phyloP scores from a whole-genome alignment of 2,329 filamentous ascomycete genomes.

The Monosporascus ibericus region DNA sequence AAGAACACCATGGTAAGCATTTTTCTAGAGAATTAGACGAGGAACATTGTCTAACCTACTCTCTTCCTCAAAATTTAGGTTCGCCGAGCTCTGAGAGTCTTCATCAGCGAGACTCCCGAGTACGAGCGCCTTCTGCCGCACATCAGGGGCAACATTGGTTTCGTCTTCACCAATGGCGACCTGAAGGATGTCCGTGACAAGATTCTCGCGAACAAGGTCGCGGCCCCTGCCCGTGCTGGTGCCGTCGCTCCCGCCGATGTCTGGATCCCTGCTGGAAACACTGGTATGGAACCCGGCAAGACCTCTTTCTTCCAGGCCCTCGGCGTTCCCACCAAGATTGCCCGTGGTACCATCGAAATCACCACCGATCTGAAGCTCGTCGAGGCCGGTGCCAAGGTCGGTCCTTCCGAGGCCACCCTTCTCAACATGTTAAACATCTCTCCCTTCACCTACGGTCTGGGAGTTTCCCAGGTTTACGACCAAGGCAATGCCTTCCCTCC shows the following conservation, averaged over 20 bases:
- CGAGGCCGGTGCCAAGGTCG: conserved; percentile 88
- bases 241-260: conserved; percentile 91
- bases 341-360: conserved; percentile 99
- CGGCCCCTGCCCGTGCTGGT: conserved; percentile 95
- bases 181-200: conserved; percentile 89
- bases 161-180: conserved; percentile 98
- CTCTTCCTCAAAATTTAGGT: conserved; percentile 45
- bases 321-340: conserved; percentile 99
- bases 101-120: conserved; percentile 84
- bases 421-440: conserved; percentile 99
- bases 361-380: conserved; percentile 96
- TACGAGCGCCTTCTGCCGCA: conserved; percentile 96
- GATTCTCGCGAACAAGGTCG: conserved; percentile 95
- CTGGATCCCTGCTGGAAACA: conserved; percentile 96
- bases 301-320: conserved; percentile 99
- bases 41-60: background rate
- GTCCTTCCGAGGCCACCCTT: conserved; percentile 95
- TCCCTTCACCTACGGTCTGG: conserved; percentile 99
- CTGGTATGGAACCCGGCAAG: conserved; percentile 99
- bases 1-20: conserved; percentile 97
- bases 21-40: conserved; percentile 1
- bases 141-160: conserved; percentile 97
- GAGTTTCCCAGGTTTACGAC: conserved; percentile 94
- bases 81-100: conserved; percentile 94
- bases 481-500: conserved; percentile 87